These are phyloP conservation scores for Streptanthus diversifolius DNA, from an alignment of 345 rosid genomes.

Conservation along the genomic window DNA sequence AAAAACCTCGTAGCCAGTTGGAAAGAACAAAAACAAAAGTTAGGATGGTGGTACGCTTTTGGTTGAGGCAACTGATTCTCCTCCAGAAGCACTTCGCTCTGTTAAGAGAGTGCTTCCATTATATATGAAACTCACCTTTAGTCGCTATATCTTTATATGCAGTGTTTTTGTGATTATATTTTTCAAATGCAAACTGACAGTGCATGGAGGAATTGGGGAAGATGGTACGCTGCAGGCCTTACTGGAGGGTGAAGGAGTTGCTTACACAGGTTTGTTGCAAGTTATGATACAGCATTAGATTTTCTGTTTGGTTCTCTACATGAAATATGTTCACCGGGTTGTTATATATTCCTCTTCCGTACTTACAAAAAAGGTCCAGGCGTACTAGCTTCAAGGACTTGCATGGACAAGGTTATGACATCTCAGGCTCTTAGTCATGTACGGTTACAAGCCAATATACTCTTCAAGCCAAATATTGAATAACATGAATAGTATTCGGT, in stretches of 20 bases:
- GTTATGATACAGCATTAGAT: not conserved
- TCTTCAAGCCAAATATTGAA: not conserved
- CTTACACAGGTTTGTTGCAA: constrained; percentile 60
- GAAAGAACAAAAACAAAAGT: not conserved
- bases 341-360: constrained; percentile 11
- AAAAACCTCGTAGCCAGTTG: not conserved
- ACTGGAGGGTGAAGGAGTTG: constrained; percentile 76
- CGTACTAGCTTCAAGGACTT: constrained; percentile 64
- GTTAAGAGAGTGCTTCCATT: constrained; percentile 5
- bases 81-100: not conserved
- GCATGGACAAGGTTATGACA: constrained; percentile 92
- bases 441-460: constrained; percentile 30
- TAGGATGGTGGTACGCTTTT: not conserved
- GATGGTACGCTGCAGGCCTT: constrained; percentile 87
- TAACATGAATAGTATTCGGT: not conserved
- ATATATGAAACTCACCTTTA: not conserved
- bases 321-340: not conserved
- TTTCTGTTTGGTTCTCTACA: not conserved
- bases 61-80: not conserved
- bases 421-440: constrained; percentile 78
- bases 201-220: constrained; percentile 98
- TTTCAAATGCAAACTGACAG: constrained; percentile 40
- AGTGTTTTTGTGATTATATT: constrained; percentile 1
- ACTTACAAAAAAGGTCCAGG: constrained; percentile 69
- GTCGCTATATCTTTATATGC: not conserved